phyloP scores from a whole-genome alignment of 371 early-diverging fungal genomes.

The Mucor velutinosus region DNA sequence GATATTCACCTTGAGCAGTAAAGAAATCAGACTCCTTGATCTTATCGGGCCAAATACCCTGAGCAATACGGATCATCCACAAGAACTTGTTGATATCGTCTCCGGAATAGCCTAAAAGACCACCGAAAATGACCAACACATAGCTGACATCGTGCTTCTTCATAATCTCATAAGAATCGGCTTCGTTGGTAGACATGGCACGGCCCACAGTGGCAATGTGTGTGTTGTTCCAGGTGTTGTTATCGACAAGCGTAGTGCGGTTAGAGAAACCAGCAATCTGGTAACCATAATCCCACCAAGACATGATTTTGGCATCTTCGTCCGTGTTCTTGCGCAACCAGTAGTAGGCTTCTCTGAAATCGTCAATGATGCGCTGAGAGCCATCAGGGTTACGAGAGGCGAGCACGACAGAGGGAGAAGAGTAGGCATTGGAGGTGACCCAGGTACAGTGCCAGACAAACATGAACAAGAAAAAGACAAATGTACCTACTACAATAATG shows the following conservation, averaged over 20 bases:
- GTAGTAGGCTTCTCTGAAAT: slow-evolving; percentile 99
- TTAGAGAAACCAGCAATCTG: slow-evolving; percentile 99
- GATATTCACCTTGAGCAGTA: slow-evolving; percentile 88
- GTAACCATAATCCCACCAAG: slow-evolving; percentile 99
- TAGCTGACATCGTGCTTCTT: slow-evolving; percentile 94
- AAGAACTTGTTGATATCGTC: slow-evolving; percentile 99
- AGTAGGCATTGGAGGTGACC: slow-evolving; percentile 97
- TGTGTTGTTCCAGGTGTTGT: slow-evolving; percentile 99
- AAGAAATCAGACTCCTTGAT: slow-evolving; percentile 90
- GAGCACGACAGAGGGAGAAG: slow-evolving; percentile 98
- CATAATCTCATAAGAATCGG: slow-evolving; percentile 89
- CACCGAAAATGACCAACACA: slow-evolving; percentile 96
- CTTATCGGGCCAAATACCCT: slow-evolving; percentile 93
- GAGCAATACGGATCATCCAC: slow-evolving; percentile 99
- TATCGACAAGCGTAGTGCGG: slow-evolving; percentile 96
- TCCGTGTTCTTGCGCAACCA: slow-evolving; percentile 98
- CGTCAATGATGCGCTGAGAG: slow-evolving; percentile 94
- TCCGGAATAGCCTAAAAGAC: slow-evolving; percentile 94
- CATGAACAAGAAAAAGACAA: slow-evolving; percentile 70
- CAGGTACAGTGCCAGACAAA: slow-evolving; percentile 98
- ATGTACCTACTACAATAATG: slow-evolving; percentile 53
- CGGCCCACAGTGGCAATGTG: slow-evolving; percentile 99
- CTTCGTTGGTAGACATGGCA: slow-evolving; percentile 91
- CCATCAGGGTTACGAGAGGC: slow-evolving; percentile 87
- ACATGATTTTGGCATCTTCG: slow-evolving; percentile 92